Conservation (phyloP, 352 stramenopile species). For the Globisporangium echinulatum region DNA sequence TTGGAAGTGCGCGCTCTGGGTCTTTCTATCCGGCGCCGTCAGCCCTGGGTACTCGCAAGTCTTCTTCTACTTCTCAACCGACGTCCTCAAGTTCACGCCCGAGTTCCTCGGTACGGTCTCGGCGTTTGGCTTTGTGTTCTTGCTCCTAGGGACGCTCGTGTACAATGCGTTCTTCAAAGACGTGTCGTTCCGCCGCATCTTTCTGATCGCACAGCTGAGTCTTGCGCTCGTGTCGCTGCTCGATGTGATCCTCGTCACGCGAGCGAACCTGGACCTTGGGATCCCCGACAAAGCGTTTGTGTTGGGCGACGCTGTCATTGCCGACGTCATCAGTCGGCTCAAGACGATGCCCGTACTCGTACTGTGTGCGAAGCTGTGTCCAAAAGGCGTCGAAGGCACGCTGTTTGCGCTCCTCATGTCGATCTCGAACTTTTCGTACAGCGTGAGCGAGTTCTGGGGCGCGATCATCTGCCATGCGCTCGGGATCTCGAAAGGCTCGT, state of each 20-base stretch:
- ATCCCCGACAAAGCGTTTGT: slow-evolving; percentile 96
- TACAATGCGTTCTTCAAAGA: slow-evolving; percentile 88
- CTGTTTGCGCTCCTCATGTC: slow-evolving; percentile 97
- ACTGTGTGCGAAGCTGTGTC: slow-evolving; percentile 92
- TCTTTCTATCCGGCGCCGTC: slow-evolving; percentile 93
- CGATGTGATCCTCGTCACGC: slow-evolving; percentile 88
- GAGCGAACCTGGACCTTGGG: slow-evolving; percentile 85
- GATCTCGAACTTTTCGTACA: slow-evolving; percentile 94
- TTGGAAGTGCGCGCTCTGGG: slow-evolving; percentile 94
- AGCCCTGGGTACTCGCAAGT: slow-evolving; percentile 92
- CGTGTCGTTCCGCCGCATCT: slow-evolving; percentile 90
- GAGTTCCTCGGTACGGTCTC: slow-evolving; percentile 92
- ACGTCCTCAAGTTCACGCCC: slow-evolving; percentile 92
- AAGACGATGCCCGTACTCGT: slow-evolving; percentile 94
- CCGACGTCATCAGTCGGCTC: slow-evolving; percentile 70
- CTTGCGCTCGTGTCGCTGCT: slow-evolving; percentile 65
- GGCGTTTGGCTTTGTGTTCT: slow-evolving; percentile 67
- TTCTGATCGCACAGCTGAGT: slow-evolving; percentile 84
- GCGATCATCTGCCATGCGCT: slow-evolving; percentile 85
- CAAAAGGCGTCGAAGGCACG: slow-evolving; percentile 93
- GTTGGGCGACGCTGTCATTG: slow-evolving; percentile 92
- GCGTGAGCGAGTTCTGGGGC: slow-evolving; percentile 91
- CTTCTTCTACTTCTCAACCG: slow-evolving; percentile 95
- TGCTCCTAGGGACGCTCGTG: slow-evolving; percentile 73
- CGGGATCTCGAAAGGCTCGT: slow-evolving; percentile 88